Evolutionary conservation across 75 land plant species (phyloP).

Genomic region (Adiantum capillusveneris): DNA sequence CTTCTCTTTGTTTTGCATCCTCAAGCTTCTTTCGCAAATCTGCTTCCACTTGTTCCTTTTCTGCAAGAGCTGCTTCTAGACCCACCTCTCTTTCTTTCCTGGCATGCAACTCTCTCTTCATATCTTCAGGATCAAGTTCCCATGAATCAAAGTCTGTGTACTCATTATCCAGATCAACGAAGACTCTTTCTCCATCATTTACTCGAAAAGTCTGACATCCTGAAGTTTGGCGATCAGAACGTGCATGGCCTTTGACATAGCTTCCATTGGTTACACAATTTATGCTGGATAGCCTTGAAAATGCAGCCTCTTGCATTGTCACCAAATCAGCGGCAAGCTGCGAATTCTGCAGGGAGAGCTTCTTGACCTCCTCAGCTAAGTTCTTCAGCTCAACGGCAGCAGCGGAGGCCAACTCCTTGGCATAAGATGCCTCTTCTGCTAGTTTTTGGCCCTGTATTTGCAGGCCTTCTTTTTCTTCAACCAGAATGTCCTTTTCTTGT

Average conservation of each 20-base stretch:
- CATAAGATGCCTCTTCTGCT: conserved; percentile 88
- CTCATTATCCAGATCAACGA: neutral
- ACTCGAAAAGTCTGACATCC: neutral
- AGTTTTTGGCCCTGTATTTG: conserved; percentile 65
- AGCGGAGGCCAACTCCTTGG: conserved; percentile 92
- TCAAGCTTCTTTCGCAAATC: conserved; percentile 64
- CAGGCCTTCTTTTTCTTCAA: conserved; percentile 62
- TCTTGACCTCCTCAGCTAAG: conserved; percentile 79
- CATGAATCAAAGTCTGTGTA: conserved; percentile 41
- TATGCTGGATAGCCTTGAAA: conserved; percentile 23
- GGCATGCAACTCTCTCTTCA: conserved; percentile 70
- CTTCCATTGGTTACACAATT: conserved; percentile 14
- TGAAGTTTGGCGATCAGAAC: neutral
- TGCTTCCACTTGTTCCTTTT: conserved; percentile 54
- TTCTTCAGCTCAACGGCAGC: conserved; percentile 95
- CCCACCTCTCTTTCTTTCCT: conserved; percentile 66
- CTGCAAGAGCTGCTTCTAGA: conserved; percentile 68
- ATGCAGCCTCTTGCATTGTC: conserved; percentile 40
- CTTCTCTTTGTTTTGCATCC: conserved; percentile 72
- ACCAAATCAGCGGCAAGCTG: conserved; percentile 61
- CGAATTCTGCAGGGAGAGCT: conserved; percentile 79
- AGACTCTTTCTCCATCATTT: too few species aligned
- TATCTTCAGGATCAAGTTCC: conserved; percentile 57
- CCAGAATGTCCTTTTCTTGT: conserved; percentile 43
- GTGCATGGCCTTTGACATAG: neutral